Evolutionary conservation across 2,329 filamentous ascomycete species (phyloP).

Genomic region (Cercospora sojina): DNA sequence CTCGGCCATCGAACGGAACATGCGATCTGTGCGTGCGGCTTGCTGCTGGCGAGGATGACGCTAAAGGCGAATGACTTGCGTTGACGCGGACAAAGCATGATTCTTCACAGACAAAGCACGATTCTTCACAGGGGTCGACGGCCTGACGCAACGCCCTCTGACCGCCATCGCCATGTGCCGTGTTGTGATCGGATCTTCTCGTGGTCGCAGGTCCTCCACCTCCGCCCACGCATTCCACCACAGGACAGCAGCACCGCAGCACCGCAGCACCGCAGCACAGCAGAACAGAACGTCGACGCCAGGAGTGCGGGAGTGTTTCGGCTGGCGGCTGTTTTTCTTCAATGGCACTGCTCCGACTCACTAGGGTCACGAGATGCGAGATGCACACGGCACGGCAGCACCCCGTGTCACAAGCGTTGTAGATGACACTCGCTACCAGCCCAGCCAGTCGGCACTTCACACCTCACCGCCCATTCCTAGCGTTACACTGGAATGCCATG

Average conservation of each 20-base stretch:
- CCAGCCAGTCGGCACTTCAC: constrained; percentile 30
- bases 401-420: constrained; percentile 19
- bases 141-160: background rate
- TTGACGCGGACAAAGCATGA: too few species aligned
- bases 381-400: too few species aligned
- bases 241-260: too few species aligned
- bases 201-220: background rate
- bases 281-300: background rate
- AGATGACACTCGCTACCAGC: constrained; percentile 26
- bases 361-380: constrained; percentile 1
- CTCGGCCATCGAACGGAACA: constrained; percentile 25
- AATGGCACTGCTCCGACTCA: background rate
- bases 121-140: too few species aligned
- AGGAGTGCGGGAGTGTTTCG: background rate
- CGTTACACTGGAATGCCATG: constrained; percentile 25
- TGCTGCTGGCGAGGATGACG: background rate
- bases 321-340: background rate
- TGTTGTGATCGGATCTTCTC: background rate
- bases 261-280: too few species aligned
- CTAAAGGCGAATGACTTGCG: constrained; percentile 33
- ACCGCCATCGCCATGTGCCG: background rate
- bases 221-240: background rate
- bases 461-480: constrained; percentile 30
- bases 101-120: too few species aligned
- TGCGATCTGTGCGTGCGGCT: constrained; percentile 29